These are phyloP conservation scores for Arthroderma uncinatum DNA, from an alignment of 2,329 filamentous ascomycete genomes.

Conservation along the genomic window DNA sequence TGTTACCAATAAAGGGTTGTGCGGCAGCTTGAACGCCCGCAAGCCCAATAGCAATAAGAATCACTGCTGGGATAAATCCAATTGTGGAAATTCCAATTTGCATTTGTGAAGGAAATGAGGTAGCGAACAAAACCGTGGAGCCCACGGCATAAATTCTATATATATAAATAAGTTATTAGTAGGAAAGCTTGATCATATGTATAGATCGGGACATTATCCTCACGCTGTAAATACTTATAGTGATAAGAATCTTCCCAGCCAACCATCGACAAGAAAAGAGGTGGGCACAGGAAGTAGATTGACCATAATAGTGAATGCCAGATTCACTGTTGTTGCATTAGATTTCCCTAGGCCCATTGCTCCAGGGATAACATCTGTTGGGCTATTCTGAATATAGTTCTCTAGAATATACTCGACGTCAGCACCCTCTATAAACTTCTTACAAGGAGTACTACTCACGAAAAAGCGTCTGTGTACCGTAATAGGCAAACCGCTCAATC, in stretches of 20 bases:
- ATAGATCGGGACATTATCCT: neutral
- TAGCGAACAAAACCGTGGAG: constrained; percentile 18
- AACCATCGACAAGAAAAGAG: neutral
- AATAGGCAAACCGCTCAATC: constrained; percentile 10
- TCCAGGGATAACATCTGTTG: constrained; percentile 31
- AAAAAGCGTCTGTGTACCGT: constrained; percentile 1
- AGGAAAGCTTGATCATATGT: neutral
- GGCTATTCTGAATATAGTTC: constrained; percentile 10
- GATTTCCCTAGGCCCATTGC: constrained; percentile 47
- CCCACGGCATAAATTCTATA: constrained; percentile 7
- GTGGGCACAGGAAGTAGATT: neutral
- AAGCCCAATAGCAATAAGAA: constrained; percentile 30
- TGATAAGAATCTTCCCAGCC: neutral
- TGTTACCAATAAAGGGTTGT: constrained; percentile 25
- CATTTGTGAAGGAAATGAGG: constrained; percentile 18
- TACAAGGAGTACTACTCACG: neutral
- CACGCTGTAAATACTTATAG: neutral
- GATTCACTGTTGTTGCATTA: constrained; percentile 44
- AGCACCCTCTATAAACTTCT: neutral
- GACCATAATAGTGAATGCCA: constrained; percentile 26
- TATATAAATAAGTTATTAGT: neutral
- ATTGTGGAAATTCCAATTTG: constrained; percentile 14
- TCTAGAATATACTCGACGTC: neutral
- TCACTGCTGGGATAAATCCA: constrained; percentile 23
- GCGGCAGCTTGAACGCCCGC: constrained; percentile 29